Percentiles rank a stretch among this genome's conserved stretches.
Conservation (phyloP, 768 basidiomycete species). For the Harrya chromipes region DNA sequence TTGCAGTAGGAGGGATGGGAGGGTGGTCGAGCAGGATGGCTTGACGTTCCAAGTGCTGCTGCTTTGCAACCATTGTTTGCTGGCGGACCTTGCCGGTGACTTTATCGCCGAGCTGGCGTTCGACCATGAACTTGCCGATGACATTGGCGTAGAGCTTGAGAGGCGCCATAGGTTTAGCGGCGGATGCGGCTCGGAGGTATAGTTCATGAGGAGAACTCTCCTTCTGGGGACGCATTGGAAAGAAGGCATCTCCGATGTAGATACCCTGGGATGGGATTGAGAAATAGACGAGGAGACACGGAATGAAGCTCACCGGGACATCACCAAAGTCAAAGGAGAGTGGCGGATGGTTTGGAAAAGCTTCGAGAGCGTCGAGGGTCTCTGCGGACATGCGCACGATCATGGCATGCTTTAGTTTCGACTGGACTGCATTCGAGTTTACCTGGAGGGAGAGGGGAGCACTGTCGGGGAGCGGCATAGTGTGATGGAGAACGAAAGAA, state of each 20-base stretch:
- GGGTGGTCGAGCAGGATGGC: conserved; percentile 42
- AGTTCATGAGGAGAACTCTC: conserved; percentile 67
- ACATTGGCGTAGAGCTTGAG: conserved; percentile 75
- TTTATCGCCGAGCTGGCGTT: conserved; percentile 52
- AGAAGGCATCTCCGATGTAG: conserved; percentile 62
- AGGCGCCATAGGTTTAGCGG: conserved; percentile 56
- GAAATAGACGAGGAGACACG: not conserved
- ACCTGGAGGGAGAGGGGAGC: conserved; percentile 57
- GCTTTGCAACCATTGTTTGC: conserved; percentile 45
- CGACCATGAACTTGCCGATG: conserved; percentile 67
- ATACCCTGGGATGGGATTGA: conserved; percentile 46
- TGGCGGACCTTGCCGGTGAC: conserved; percentile 44
- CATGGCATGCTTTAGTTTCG: conserved; percentile 71
- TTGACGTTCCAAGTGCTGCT: conserved; percentile 48
- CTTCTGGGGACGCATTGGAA: conserved; percentile 49
- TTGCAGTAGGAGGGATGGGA: conserved; percentile 30
- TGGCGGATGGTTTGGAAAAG: conserved; percentile 40
- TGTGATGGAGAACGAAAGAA: conserved; percentile 2
- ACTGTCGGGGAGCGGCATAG: conserved; percentile 66
- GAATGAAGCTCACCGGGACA: conserved; percentile 46
- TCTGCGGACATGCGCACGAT: conserved; percentile 72
- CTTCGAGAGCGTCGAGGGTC: conserved; percentile 64
- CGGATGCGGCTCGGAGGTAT: conserved; percentile 61
- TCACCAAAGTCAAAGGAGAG: conserved; percentile 64
- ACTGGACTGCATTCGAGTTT: conserved; percentile 48